Evolutionary conservation across 352 stramenopile genomes (phyloP), one percentile per base, ranked within the genome.

Genomic region (Globisporangium splendens): DNA sequence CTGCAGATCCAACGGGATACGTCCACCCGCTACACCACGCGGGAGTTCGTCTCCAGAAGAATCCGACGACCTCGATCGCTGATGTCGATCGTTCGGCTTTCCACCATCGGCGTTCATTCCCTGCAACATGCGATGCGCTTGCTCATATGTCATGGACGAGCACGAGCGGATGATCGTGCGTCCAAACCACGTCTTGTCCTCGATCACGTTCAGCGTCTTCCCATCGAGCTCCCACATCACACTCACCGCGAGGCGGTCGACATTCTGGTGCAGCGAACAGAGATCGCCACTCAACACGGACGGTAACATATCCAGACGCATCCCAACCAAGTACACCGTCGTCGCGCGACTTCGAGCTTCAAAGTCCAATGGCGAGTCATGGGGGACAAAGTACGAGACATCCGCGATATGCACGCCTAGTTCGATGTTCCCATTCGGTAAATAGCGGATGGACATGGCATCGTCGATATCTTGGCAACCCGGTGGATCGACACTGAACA

Each of bases 391-490:
- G 72, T 99, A 96, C 42, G 96, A 98, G 2, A 99, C 98, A 71
- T 99, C 98, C 0, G 98, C 97, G 71, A 99, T 99, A 64, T 99
- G 97, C 6, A 99, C 96, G 3, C 96, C 97, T 5, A 98, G 77
- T 58, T 98, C 88, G 17, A 96, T 54, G 58, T 92, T 89, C 10
- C 86, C 88, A 50, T 96, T 95, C 3, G 79, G 60, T 33, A 96
- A 68, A 0, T 59, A 56, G 12, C 74, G 78, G 39, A 96, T 84
- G 14, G 88, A 93, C 84, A 96, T 94, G 42, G 89, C 86, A 64
- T 97, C 89, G 59, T 97, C 89, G 63, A 97, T 96, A 63, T 97
- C 89, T 59, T 95, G 86, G 55, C 89, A 97, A 0, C 88, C 89
- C 0, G 79, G 84, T 11, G 89, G 89, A 42, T 97, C 89, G 15